Percentiles rank a stretch among this genome's conserved stretches.
Conservation (phyloP, 192 early-diverging fungal species). For the Pecoramyces ruminantium region DNA sequence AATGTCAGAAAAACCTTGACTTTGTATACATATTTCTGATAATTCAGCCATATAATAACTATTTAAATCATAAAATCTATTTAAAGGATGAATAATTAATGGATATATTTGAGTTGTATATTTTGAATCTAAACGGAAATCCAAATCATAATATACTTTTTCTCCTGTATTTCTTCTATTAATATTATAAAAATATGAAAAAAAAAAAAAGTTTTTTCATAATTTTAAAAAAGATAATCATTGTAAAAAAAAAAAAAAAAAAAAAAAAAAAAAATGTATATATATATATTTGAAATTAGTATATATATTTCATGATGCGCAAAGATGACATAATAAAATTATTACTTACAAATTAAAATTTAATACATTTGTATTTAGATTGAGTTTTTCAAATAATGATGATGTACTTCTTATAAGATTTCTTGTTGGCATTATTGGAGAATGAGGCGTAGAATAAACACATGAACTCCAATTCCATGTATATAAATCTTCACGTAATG, state of each 20-base stretch:
- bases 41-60: background rate
- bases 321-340: no score
- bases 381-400: background rate
- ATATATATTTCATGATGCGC: no score
- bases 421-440: background rate
- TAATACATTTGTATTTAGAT: background rate
- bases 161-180: background rate
- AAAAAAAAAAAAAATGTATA: no score
- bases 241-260: no score
- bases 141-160: background rate
- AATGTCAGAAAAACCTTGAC: background rate
- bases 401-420: background rate
- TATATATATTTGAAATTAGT: no score
- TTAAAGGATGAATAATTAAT: background rate
- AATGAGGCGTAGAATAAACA: background rate
- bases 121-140: background rate
- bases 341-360: no score
- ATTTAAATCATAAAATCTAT: background rate
- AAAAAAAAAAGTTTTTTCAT: no score
- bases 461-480: background rate
- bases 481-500: background rate
- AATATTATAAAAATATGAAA: no score
- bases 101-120: background rate
- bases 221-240: no score
- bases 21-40: background rate